Evolutionary conservation across 2,329 filamentous ascomycete genomes (phyloP).

Genomic region (Didymella pinodella): DNA sequence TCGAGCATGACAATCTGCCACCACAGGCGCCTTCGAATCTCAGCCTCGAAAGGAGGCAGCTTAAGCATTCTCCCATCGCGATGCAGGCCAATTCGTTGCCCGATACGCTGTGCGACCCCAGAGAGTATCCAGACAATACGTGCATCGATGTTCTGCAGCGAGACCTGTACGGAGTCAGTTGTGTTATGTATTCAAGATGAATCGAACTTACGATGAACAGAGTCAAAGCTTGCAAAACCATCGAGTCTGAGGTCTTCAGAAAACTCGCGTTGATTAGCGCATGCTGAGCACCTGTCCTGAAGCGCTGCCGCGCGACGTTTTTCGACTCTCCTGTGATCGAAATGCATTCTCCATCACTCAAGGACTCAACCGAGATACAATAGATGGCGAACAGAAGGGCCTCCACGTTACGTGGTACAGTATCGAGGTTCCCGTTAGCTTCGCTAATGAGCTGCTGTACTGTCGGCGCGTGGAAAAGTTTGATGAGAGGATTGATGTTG

Average conservation of each 20-base stretch:
- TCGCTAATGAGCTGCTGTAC: constrained; percentile 71
- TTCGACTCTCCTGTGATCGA: constrained; percentile 64
- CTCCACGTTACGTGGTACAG: constrained; percentile 66
- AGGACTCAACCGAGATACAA: constrained; percentile 52
- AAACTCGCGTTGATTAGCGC: constrained; percentile 72
- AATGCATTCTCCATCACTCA: constrained; percentile 64
- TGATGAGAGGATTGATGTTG: constrained; percentile 77
- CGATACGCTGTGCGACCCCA: constrained; percentile 67
- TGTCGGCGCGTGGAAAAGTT: constrained; percentile 75
- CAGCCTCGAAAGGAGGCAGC: constrained; percentile 64
- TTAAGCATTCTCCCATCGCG: constrained; percentile 63
- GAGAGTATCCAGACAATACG: constrained; percentile 70
- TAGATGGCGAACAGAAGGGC: constrained; percentile 54
- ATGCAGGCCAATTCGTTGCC: constrained; percentile 68
- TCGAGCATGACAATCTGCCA: constrained; percentile 71
- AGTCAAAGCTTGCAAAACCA: constrained; percentile 71
- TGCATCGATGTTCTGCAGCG: constrained; percentile 56
- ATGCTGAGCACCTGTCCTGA: constrained; percentile 67
- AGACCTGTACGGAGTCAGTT: constrained; percentile 47
- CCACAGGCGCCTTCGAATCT: constrained; percentile 65
- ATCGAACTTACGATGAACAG: constrained; percentile 66
- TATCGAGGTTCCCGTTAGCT: constrained; percentile 64
- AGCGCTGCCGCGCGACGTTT: constrained; percentile 60
- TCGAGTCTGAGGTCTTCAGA: constrained; percentile 70
- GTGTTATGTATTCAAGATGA: no score